A percentile compares a stretch with the other conserved stretches of the same genome.
Evolutionary conservation across 1,284 basidiomycete species (phyloP).

Genomic region (Moesziomyces aphidis): DNA sequence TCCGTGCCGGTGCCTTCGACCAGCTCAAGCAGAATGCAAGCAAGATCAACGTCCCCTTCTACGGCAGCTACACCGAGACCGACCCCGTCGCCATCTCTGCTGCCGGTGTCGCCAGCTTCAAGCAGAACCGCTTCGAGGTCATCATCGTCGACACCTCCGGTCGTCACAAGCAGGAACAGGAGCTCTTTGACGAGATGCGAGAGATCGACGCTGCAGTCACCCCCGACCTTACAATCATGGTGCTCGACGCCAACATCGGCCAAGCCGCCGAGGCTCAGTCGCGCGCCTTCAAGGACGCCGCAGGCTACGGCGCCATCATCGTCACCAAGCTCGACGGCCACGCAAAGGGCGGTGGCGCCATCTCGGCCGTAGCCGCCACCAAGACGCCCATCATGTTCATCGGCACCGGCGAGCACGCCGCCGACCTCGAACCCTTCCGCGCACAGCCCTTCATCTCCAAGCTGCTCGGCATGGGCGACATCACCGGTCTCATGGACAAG

Average conservation of each 20-base stretch:
- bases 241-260: constrained; percentile 73
- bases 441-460: constrained; percentile 98
- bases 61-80: constrained; percentile 98
- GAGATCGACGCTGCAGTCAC: constrained; percentile 92
- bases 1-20: constrained; percentile 99
- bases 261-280: constrained; percentile 97
- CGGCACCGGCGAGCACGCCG: constrained; percentile 94
- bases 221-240: constrained; percentile 74
- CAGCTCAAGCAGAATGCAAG: constrained; percentile 91
- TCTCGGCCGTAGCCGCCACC: constrained; percentile 98
- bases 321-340: constrained; percentile 99
- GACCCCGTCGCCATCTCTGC: constrained; percentile 95
- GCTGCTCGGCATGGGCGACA: constrained; percentile 92
- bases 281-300: constrained; percentile 96
- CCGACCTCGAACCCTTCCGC: constrained; percentile 94
- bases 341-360: constrained; percentile 98
- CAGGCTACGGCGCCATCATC: constrained; percentile 97
- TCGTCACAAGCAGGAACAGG: constrained; percentile 95
- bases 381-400: constrained; percentile 99
- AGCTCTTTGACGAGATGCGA: constrained; percentile 98
- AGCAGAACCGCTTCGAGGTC: constrained; percentile 96
- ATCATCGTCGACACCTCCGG: constrained; percentile 99
- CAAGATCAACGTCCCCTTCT: constrained; percentile 98
- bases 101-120: constrained; percentile 95
- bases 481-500: constrained; percentile 91